Evolutionary conservation across 805 yeast genomes (phyloP).

Genomic region (Candida takata): DNA sequence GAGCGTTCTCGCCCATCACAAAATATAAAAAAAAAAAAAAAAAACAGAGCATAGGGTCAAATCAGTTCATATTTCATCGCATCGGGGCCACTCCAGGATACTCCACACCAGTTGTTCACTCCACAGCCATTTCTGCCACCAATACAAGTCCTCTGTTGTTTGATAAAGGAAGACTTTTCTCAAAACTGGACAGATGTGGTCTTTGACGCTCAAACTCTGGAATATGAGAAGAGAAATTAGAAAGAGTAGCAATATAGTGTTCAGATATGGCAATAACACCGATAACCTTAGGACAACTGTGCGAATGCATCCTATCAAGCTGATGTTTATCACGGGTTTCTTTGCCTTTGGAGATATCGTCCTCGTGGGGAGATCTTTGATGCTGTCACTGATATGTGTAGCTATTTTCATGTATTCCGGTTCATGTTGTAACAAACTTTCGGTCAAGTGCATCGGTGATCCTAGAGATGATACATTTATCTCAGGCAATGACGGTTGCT

Average conservation of each 20-base stretch:
- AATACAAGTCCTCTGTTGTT: conserved; percentile 12
- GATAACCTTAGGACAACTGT: neutral
- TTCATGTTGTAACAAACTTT: conserved; percentile 1
- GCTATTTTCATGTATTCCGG: conserved; percentile 3
- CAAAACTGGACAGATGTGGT: conserved; percentile 3
- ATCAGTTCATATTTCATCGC: neutral
- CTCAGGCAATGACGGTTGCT: neutral
- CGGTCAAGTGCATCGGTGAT: conserved; percentile 9
- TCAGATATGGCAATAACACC: conserved; percentile 3
- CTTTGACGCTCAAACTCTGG: conserved; percentile 3
- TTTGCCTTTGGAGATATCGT: neutral
- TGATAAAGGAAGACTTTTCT: conserved; percentile 5
- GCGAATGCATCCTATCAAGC: neutral
- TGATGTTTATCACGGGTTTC: conserved; percentile 2
- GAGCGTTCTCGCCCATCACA: too few species aligned
- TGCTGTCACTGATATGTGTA: conserved; percentile 5
- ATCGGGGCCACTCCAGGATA: conserved; percentile 8
- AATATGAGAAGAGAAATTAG: conserved; percentile 3
- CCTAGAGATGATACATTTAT: conserved; percentile 11
- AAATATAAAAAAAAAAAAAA: too few species aligned
- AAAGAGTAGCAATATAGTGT: conserved; percentile 5
- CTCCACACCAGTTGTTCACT: conserved; percentile 13
- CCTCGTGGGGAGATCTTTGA: conserved; percentile 2
- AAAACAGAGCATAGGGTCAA: too few species aligned
- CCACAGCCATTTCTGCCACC: conserved; percentile 17